Base-by-base conservation (phyloP, 352 stramenopile species). In the Pythium sp. region DNA sequence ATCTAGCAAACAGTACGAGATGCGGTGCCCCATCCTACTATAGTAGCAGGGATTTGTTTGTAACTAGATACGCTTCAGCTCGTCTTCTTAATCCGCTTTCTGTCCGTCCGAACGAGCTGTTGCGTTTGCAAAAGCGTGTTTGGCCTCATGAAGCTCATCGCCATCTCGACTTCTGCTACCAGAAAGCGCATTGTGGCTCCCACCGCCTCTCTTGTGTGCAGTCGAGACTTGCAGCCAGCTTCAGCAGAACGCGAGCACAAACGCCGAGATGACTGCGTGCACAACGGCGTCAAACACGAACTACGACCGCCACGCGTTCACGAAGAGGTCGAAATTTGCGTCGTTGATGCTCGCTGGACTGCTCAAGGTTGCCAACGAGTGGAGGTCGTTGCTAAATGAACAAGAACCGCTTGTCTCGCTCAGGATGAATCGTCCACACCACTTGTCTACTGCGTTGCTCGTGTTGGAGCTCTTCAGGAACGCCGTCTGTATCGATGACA, bases 281-380 rank as follows among this genome's bases (percentile, higher is more conserved):
- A 55, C 1, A 7, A 24, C 7, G 8, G 18, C 14, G 22, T 61
- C 36, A 26, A 38, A 3, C 20, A 26, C 6, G 36, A 68, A 46
- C 7, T 12, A 7, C 49, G 62, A 36, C n/a, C 2, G 18, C 62
- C 62, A 67, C 24, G 28, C 62, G 12, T 1, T 22, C 18, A 53
- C 62, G 26, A 62, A 68, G 11, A 57, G 36, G 24, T 41, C 53
- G 14, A 62, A 57, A 36, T 62, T 68, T 20, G 36, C 62, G 24
- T 7, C 14, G 20, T 62, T 61, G 24, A 68, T 43, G 12, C 18
- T 61, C 36, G 18, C 22, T 24, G 62, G 51, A 11, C 49, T 22
- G 8, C 15, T 55, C n/a, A 9, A 55, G 47, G 8, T 55, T 15
- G n/a, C 36, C 18, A 9, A 26, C 9, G 59, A 34, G 32, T 32